phyloP scores from a whole-genome alignment of 495 filamentous ascomycete genomes.

The Aspergillus panamensis region DNA sequence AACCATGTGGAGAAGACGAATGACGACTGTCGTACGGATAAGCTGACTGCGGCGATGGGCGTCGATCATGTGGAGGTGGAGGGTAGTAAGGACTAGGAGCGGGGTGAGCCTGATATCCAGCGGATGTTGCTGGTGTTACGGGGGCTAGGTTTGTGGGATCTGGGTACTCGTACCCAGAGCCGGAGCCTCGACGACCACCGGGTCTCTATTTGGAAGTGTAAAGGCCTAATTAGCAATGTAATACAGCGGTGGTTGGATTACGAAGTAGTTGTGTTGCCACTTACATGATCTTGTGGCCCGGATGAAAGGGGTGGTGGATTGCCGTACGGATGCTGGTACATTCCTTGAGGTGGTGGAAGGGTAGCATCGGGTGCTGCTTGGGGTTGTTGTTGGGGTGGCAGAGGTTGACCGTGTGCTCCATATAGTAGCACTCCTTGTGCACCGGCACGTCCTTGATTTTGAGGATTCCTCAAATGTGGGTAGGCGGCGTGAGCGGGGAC shows the following conservation, averaged over 20 bases:
- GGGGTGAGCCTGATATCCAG: conserved; percentile 47
- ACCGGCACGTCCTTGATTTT: conserved; percentile 40
- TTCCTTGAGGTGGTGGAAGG: conserved; percentile 48
- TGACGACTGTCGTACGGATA: conserved; percentile 48
- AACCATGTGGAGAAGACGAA: conserved; percentile 49
- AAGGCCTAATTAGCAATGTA: conserved; percentile 16
- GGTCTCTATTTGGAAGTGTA: conserved; percentile 32
- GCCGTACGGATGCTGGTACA: conserved; percentile 42
- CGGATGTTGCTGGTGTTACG: conserved; percentile 48
- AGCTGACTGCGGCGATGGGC: conserved; percentile 47
- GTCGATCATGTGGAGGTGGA: conserved; percentile 44
- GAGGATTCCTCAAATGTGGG: conserved; percentile 54
- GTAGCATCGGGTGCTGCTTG: conserved; percentile 43
- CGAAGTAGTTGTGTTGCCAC: conserved; percentile 20
- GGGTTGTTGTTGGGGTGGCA: conserved; percentile 53
- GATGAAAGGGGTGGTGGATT: conserved; percentile 40
- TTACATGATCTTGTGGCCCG: conserved; percentile 47
- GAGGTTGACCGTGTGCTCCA: conserved; percentile 73
- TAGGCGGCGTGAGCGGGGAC: conserved; percentile 75
- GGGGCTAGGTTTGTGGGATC: conserved; percentile 54
- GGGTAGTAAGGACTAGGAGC: conserved; percentile 47
- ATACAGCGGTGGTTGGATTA: background rate
- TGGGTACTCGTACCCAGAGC: conserved; percentile 50
- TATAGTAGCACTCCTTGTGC: conserved; percentile 52
- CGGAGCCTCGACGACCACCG: conserved; percentile 45